Evolutionary conservation across 805 yeast species (phyloP).

Genomic region (Nakazawaea ishiwadae): DNA sequence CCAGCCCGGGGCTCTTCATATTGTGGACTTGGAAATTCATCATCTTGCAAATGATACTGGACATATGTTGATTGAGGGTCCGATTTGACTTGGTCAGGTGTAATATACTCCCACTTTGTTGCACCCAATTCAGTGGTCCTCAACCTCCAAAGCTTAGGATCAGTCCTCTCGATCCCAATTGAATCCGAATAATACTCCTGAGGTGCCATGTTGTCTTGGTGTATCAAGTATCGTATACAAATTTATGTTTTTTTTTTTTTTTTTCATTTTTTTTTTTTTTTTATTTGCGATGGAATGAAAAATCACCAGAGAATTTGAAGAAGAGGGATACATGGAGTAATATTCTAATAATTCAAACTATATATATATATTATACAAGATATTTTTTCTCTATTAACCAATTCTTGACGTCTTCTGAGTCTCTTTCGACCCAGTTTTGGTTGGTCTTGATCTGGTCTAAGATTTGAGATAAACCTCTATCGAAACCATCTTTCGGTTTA

Average conservation of each 20-base stretch:
- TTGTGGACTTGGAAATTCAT: conserved; percentile 23
- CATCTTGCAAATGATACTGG: conserved; percentile 47
- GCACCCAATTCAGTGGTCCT: conserved; percentile 67
- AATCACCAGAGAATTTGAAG: no score
- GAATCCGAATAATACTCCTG: conserved; percentile 54
- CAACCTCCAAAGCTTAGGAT: conserved; percentile 71
- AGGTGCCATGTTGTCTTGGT: background rate
- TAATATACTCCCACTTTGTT: conserved; percentile 73
- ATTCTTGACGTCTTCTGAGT: conserved; percentile 31
- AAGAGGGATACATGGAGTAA: no score
- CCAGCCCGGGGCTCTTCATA: conserved; percentile 24
- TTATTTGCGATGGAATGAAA: no score
- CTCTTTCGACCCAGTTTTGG: conserved; percentile 47
- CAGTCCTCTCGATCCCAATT: conserved; percentile 64
- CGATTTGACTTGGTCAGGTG: conserved; percentile 28
- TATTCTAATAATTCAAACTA: no score
- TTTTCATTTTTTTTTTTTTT: no score
- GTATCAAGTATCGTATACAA: conserved; percentile 9
- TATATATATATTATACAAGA: no score
- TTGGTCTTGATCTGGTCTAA: conserved; percentile 50
- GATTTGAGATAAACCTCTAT: conserved; percentile 51
- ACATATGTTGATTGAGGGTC: conserved; percentile 53
- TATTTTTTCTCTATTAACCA: conserved; percentile 34
- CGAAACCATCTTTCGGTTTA: conserved; percentile 50
- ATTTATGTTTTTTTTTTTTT: no score